Evolutionary conservation across 208 protist species (phyloP).

Genomic region (Trypanosoma boissoni): DNA sequence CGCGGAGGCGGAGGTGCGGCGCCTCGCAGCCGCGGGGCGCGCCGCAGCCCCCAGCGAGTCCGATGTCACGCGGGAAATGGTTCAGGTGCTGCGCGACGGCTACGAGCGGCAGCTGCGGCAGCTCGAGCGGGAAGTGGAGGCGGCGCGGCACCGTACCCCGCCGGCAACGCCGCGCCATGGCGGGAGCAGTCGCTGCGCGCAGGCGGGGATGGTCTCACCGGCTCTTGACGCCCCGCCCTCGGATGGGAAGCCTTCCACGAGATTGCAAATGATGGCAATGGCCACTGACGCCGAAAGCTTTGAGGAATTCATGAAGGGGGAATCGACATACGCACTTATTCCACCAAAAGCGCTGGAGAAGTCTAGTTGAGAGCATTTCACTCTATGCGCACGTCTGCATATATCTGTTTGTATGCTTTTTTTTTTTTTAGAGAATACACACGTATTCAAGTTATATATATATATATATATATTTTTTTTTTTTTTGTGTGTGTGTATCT

Average conservation of each 20-base stretch:
- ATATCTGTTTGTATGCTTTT: neutral
- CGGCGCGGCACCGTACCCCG: neutral
- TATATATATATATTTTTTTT: constrained; percentile 13
- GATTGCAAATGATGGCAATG: neutral
- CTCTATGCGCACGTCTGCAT: neutral
- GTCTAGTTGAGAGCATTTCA: neutral
- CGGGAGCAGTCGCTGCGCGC: neutral
- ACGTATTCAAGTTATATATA: too few relatives aligned
- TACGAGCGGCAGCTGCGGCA: constrained; percentile 18
- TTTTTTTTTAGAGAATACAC: too few relatives aligned
- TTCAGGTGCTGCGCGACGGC: constrained; percentile 20
- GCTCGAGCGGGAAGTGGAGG: constrained; percentile 26
- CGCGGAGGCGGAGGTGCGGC: constrained; percentile 14
- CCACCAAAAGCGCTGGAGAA: constrained; percentile 16
- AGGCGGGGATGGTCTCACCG: constrained; percentile 12
- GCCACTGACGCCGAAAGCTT: constrained; percentile 22
- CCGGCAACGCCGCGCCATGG: neutral
- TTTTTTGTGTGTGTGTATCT: neutral
- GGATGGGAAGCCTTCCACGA: neutral
- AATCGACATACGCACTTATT: constrained; percentile 52
- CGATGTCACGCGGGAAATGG: constrained; percentile 13
- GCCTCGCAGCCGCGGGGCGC: constrained; percentile 4
- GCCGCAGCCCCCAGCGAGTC: neutral
- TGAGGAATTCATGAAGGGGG: constrained; percentile 76
- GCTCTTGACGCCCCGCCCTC: constrained; percentile 3